These are phyloP conservation scores for Talaromyces proteolyticus DNA, from an alignment of 495 filamentous ascomycete species.

Conservation along the genomic window DNA sequence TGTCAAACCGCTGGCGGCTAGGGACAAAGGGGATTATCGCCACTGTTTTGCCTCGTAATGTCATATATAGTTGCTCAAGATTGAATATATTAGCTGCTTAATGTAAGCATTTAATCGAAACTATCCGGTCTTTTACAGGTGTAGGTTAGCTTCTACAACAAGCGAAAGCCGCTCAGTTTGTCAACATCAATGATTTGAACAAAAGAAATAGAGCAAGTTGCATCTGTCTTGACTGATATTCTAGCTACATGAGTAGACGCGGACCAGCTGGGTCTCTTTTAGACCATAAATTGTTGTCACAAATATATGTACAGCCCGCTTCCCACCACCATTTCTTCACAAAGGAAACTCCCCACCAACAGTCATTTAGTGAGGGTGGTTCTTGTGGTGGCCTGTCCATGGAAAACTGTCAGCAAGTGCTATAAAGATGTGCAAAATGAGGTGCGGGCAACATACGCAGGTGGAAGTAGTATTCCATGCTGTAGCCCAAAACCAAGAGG, in stretches of 20 bases:
- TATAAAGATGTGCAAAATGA: background rate
- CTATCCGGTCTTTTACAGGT: too few relatives aligned
- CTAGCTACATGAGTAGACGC: constrained; percentile 4
- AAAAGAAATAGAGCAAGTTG: constrained; percentile 4
- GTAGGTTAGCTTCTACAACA: too few relatives aligned
- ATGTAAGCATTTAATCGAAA: too few relatives aligned
- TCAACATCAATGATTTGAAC: constrained; percentile 1
- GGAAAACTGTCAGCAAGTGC: constrained; percentile 19
- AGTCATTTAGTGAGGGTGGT: constrained; percentile 80
- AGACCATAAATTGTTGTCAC: constrained; percentile 1
- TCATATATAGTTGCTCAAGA: too few relatives aligned
- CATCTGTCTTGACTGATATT: background rate
- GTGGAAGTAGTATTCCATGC: constrained; percentile 99
- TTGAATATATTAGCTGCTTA: too few relatives aligned
- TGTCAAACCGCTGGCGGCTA: too few relatives aligned
- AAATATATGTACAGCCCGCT: constrained; percentile 8
- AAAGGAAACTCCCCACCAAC: constrained; percentile 15
- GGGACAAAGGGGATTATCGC: too few relatives aligned
- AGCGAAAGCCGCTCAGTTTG: too few relatives aligned
- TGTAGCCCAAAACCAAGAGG: constrained; percentile 77
- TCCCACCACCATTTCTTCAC: constrained; percentile 12
- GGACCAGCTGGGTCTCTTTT: background rate
- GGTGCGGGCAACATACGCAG: constrained; percentile 62
- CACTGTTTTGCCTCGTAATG: too few relatives aligned
- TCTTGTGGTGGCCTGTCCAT: constrained; percentile 89